phyloP scores from a whole-genome alignment of 441 rosid species.

The Populus hybrid region DNA sequence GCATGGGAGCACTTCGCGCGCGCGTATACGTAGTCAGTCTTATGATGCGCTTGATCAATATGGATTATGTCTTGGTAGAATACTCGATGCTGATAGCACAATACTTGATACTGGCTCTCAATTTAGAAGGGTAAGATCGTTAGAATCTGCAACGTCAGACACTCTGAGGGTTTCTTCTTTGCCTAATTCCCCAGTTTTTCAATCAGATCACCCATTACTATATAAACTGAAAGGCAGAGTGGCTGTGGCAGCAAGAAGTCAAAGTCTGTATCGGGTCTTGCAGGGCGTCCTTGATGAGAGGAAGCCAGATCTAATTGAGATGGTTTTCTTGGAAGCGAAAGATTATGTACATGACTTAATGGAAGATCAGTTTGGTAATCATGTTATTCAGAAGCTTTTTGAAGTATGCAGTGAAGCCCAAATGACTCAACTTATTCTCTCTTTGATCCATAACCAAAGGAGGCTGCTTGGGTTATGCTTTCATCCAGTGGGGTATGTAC shows the following conservation, averaged over 20 bases:
- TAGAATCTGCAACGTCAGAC: neutral
- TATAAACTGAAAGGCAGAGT: conserved; percentile 25
- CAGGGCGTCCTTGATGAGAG: conserved; percentile 13
- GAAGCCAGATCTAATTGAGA: conserved; percentile 14
- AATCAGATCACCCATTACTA: neutral
- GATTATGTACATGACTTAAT: conserved; percentile 27
- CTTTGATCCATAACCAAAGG: conserved; percentile 8
- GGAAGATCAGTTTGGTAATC: conserved; percentile 30
- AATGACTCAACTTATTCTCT: conserved; percentile 21
- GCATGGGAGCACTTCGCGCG: neutral
- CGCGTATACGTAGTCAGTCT: neutral
- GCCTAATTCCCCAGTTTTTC: neutral
- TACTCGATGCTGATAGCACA: neutral
- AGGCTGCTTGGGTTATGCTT: conserved; percentile 27
- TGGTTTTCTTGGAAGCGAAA: conserved; percentile 34
- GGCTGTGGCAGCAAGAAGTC: conserved; percentile 18
- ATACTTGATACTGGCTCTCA: neutral
- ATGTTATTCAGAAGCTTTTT: conserved; percentile 37
- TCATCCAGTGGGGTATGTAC: conserved; percentile 35
- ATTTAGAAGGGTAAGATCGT: neutral
- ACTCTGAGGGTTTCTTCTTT: neutral
- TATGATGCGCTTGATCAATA: neutral
- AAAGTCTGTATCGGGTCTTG: conserved; percentile 19
- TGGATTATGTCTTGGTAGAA: neutral
- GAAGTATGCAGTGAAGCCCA: conserved; percentile 29